These are phyloP conservation scores for Ophiostoma fasciatum DNA, from an alignment of 2,329 filamentous ascomycete species.

Conservation along the genomic window DNA sequence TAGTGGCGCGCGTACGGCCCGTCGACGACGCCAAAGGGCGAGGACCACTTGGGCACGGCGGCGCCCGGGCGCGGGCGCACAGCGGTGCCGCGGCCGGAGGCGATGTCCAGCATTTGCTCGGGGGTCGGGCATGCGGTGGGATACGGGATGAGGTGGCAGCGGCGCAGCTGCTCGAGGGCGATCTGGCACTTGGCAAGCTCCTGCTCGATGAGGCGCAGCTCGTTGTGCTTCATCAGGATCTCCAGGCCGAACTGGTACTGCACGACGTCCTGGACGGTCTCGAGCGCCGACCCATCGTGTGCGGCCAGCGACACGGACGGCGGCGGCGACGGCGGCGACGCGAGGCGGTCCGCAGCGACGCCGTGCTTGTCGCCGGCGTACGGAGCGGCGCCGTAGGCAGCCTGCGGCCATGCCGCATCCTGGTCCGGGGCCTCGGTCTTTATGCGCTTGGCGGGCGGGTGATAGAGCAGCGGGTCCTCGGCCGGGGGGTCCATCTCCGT, in stretches of 20 bases:
- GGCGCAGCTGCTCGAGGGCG: constrained; percentile 81
- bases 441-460: constrained; percentile 11
- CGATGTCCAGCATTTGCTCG: constrained; percentile 53
- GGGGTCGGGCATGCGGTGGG: constrained; percentile 56
- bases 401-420: constrained; percentile 13
- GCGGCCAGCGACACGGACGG: constrained; percentile 8
- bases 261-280: constrained; percentile 54
- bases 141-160: constrained; percentile 85
- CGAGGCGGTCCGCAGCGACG: background rate
- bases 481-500: constrained; percentile 1
- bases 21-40: constrained; percentile 80
- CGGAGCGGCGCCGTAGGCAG: constrained; percentile 6
- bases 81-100: constrained; percentile 58
- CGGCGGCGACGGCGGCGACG: constrained; percentile 8
- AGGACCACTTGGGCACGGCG: constrained; percentile 58
- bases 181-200: constrained; percentile 92
- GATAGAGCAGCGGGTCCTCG: background rate
- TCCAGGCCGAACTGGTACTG: constrained; percentile 82
- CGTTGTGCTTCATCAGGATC: constrained; percentile 86
- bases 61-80: constrained; percentile 47
- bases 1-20: constrained; percentile 93
- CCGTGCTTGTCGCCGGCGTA: background rate
- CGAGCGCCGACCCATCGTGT: constrained; percentile 20
- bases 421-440: constrained; percentile 21
- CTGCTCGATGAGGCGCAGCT: constrained; percentile 86